Evolutionary conservation across 208 protist species (phyloP).

Genomic region (Leishmania guyanensis): DNA sequence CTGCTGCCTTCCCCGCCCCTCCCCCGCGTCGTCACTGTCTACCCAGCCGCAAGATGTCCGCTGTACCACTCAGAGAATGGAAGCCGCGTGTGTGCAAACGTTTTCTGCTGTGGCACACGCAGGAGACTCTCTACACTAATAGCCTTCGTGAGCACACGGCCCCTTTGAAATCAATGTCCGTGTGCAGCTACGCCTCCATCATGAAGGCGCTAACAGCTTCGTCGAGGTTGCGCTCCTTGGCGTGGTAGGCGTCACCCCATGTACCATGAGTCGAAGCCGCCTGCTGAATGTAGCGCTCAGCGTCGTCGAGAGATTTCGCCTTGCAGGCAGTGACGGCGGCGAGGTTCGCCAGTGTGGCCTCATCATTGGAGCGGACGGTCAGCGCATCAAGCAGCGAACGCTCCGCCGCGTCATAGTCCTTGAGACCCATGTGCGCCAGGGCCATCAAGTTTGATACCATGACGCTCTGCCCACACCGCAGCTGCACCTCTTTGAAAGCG

Average conservation of each 20-base stretch:
- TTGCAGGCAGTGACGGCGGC: constrained; percentile 57
- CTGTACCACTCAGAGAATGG: not conserved
- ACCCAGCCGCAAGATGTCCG: not conserved
- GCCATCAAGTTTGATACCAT: constrained; percentile 80
- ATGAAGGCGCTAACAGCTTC: constrained; percentile 53
- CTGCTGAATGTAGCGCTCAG: constrained; percentile 66
- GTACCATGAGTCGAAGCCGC: constrained; percentile 32
- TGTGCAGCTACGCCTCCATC: constrained; percentile 10
- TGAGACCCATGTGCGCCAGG: constrained; percentile 67
- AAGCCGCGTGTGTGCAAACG: not conserved
- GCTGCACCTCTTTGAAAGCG: constrained; percentile 72
- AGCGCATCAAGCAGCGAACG: constrained; percentile 74
- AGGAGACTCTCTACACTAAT: not conserved
- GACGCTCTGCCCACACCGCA: constrained; percentile 73
- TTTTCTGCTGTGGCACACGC: not conserved
- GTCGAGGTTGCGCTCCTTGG: constrained; percentile 43
- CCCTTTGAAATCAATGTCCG: no score
- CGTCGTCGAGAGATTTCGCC: constrained; percentile 52
- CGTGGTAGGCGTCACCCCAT: constrained; percentile 45
- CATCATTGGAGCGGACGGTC: constrained; percentile 61
- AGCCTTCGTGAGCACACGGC: not conserved
- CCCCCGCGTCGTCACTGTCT: not conserved
- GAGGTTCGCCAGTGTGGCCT: constrained; percentile 82
- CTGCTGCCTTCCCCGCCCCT: not conserved
- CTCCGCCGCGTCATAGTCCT: constrained; percentile 74